phyloP scores from a whole-genome alignment of 2,329 filamentous ascomycete species.

The Chaetoscypha palmicola region DNA sequence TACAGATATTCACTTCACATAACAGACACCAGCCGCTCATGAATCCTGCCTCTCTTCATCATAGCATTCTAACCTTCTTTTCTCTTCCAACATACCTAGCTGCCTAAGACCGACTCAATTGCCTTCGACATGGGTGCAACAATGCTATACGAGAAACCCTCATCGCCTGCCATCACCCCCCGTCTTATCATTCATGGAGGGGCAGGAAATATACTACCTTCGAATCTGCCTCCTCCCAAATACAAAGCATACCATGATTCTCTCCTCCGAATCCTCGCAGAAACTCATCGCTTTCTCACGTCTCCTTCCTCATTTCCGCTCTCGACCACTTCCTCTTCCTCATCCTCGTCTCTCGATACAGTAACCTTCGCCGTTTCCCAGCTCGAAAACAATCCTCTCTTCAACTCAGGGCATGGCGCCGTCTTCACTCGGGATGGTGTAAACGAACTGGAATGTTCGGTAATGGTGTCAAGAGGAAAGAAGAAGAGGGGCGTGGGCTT shows the following conservation, averaged over 20 bases:
- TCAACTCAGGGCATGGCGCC: conserved; percentile 78
- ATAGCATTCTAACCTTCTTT: too few relatives aligned
- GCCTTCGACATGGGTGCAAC: neutral
- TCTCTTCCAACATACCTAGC: too few relatives aligned
- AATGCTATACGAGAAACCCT: conserved; percentile 20
- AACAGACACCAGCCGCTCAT: too few relatives aligned
- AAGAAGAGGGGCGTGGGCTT: conserved; percentile 74
- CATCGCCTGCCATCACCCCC: conserved; percentile 12
- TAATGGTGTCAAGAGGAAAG: conserved; percentile 71
- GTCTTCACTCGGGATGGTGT: conserved; percentile 79
- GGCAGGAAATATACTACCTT: conserved; percentile 60
- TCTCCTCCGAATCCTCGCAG: conserved; percentile 53
- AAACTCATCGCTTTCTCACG: conserved; percentile 37
- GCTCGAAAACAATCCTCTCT: conserved; percentile 73
- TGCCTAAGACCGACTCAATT: too few relatives aligned
- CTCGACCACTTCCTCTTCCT: conserved; percentile 31
- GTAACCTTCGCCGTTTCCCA: conserved; percentile 68
- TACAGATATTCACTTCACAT: too few relatives aligned
- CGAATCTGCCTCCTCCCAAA: conserved; percentile 49
- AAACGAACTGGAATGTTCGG: conserved; percentile 78
- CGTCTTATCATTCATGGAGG: conserved; percentile 48
- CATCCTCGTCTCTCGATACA: conserved; percentile 55
- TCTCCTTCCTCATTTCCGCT: conserved; percentile 53
- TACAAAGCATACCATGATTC: conserved; percentile 53
- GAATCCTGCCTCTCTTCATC: too few relatives aligned